A percentile compares a stretch with the other conserved stretches of the same genome.
These are phyloP conservation scores for Trypanosoma theileri DNA, from an alignment of 208 protist species.

Conservation along the genomic window DNA sequence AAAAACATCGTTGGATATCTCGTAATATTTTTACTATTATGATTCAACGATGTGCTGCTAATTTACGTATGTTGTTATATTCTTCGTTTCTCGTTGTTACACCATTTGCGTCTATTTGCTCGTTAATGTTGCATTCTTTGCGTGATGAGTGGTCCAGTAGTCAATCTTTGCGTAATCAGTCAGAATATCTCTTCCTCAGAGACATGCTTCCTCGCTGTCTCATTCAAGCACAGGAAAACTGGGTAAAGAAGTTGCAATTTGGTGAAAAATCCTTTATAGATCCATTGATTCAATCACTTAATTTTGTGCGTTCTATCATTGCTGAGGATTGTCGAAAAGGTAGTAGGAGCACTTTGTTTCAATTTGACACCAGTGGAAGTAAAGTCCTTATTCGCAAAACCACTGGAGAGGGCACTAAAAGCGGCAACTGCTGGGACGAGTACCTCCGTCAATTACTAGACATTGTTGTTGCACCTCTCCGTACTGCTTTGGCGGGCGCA, in stretches of 20 bases:
- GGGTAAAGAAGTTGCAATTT: constrained; percentile 33
- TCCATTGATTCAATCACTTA: constrained; percentile 61
- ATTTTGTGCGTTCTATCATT: constrained; percentile 54
- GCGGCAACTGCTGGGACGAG: constrained; percentile 4
- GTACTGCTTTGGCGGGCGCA: background rate
- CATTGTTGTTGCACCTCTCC: constrained; percentile 13
- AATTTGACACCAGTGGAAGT: background rate
- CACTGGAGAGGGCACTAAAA: too few species aligned
- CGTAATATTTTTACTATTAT: constrained; percentile 38
- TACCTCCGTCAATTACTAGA: constrained; percentile 11
- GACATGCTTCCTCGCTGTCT: constrained; percentile 38
- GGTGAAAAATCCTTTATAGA: constrained; percentile 65
- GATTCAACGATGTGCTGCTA: constrained; percentile 39
- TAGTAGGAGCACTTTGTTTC: constrained; percentile 13
- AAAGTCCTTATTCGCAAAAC: constrained; percentile 7
- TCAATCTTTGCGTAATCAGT: background rate
- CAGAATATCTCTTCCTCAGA: constrained; percentile 23
- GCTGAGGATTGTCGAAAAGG: constrained; percentile 4
- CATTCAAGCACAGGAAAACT: constrained; percentile 35
- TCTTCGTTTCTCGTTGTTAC: constrained; percentile 59
- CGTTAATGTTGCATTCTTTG: constrained; percentile 52
- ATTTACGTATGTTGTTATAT: constrained; percentile 48
- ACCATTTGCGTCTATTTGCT: constrained; percentile 69
- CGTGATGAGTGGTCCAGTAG: constrained; percentile 40
- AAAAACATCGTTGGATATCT: constrained; percentile 36